Conservation (phyloP, 345 rosid species). For the Eucalyptus cladocalyx region DNA sequence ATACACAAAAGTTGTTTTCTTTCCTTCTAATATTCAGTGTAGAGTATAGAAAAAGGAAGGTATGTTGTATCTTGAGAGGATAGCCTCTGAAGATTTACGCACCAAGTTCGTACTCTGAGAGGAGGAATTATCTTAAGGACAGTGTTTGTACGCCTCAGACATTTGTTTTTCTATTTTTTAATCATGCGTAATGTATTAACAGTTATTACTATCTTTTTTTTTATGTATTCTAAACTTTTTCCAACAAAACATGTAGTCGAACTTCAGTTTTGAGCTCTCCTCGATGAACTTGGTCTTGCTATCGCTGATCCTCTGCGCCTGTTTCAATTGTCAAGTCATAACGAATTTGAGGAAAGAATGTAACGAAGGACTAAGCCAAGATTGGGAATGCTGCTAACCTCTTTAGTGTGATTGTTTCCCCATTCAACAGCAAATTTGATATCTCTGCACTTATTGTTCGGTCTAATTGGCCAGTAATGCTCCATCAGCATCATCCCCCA, state of each 20-base stretch:
- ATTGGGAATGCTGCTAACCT: slow-evolving; percentile 19
- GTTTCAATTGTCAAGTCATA: background rate
- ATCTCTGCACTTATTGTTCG: slow-evolving; percentile 51
- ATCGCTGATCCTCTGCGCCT: slow-evolving; percentile 60
- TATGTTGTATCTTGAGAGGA: too few relatives aligned
- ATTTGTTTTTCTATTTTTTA: too few relatives aligned
- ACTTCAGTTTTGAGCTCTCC: slow-evolving; percentile 44
- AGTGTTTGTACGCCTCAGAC: too few relatives aligned
- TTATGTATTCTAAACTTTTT: too few relatives aligned
- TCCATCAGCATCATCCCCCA: slow-evolving; percentile 35
- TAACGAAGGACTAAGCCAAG: background rate
- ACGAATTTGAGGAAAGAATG: background rate
- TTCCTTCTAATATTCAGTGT: too few relatives aligned
- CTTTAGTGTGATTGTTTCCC: slow-evolving; percentile 44
- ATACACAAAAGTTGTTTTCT: too few relatives aligned
- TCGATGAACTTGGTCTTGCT: slow-evolving; percentile 35
- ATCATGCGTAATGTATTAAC: too few relatives aligned
- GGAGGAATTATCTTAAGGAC: too few relatives aligned
- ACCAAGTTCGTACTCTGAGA: too few relatives aligned
- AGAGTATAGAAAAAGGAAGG: too few relatives aligned
- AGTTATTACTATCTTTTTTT: too few relatives aligned
- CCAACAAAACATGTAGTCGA: slow-evolving; percentile 40
- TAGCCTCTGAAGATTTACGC: too few relatives aligned
- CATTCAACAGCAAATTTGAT: slow-evolving; percentile 62
- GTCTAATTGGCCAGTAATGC: slow-evolving; percentile 64